Evolutionary conservation across 129 eudicot genomes (phyloP).

Genomic region (Scalesia atractyloides): DNA sequence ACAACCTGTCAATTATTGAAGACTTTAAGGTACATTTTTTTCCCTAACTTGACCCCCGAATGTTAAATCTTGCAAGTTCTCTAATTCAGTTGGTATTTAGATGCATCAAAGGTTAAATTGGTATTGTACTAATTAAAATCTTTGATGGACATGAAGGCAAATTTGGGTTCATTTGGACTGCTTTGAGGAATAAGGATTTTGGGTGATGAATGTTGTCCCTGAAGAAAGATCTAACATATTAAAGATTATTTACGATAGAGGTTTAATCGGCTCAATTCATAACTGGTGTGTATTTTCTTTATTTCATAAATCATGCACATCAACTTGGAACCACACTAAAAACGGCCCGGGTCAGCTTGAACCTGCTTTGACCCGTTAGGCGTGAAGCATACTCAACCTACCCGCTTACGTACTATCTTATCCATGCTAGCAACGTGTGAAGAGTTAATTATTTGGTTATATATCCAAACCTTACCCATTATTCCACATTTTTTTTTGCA

Average conservation of each 20-base stretch:
- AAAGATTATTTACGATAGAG: constrained; percentile 83
- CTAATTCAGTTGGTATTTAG: no score
- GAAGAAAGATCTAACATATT: constrained; percentile 96
- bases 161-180: constrained; percentile 98
- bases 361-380: constrained; percentile 41
- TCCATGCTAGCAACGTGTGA: constrained; percentile 86
- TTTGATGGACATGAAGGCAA: constrained; percentile 98
- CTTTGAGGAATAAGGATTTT: constrained; percentile 81
- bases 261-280: constrained; percentile 87
- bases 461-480: no score
- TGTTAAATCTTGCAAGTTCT: no score
- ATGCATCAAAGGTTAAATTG: no score
- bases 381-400: constrained; percentile 98
- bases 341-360: background rate
- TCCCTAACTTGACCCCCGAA: no score
- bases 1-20: no score
- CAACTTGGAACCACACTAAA: background rate
- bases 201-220: constrained; percentile 98
- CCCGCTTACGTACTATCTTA: constrained; percentile 95
- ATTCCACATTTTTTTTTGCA: no score
- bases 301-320: no score
- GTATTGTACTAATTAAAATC: no score
- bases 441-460: no score
- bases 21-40: no score
- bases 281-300: constrained; percentile 61